phyloP scores from a whole-genome alignment of 352 stramenopile species.

The Pythium biforme region DNA sequence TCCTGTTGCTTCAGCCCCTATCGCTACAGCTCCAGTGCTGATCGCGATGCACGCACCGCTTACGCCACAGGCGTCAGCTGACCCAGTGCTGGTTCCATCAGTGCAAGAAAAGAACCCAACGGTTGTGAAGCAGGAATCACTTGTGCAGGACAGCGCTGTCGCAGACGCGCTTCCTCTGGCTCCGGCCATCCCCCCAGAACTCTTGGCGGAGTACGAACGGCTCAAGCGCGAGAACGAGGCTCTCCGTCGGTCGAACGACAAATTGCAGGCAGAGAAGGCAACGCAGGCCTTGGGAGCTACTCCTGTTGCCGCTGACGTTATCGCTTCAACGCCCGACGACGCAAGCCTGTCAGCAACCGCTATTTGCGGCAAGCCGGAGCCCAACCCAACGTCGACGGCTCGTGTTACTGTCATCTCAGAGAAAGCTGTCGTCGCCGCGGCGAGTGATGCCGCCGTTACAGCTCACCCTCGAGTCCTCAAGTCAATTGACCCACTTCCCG shows the following conservation, averaged over 20 bases:
- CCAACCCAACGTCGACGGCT: too few species aligned
- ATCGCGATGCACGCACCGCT: too few species aligned
- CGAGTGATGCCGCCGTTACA: too few species aligned
- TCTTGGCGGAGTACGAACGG: slow-evolving; percentile 62
- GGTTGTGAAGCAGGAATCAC: neutral
- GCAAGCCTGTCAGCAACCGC: too few species aligned
- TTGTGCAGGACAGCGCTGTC: neutral
- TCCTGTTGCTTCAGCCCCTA: neutral
- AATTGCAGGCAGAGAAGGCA: slow-evolving; percentile 35
- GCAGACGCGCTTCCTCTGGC: neutral
- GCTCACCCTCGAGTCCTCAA: too few species aligned
- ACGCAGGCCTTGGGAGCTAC: neutral
- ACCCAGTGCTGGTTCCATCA: neutral
- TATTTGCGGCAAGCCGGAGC: too few species aligned
- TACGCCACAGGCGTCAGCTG: neutral
- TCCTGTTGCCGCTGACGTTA: neutral
- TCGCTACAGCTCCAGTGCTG: too few species aligned
- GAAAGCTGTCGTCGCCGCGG: too few species aligned
- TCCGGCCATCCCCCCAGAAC: slow-evolving; percentile 24
- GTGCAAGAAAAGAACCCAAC: neutral
- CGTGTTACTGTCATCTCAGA: neutral
- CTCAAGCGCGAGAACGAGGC: slow-evolving; percentile 66
- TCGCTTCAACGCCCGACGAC: too few species aligned
- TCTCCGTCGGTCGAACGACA: slow-evolving; percentile 62
- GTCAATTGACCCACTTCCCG: neutral